A percentile compares a stretch with the other conserved stretches of the same genome.
These are phyloP conservation scores for Plantago coronopus DNA, from an alignment of 305 asterid species.

Conservation along the genomic window DNA sequence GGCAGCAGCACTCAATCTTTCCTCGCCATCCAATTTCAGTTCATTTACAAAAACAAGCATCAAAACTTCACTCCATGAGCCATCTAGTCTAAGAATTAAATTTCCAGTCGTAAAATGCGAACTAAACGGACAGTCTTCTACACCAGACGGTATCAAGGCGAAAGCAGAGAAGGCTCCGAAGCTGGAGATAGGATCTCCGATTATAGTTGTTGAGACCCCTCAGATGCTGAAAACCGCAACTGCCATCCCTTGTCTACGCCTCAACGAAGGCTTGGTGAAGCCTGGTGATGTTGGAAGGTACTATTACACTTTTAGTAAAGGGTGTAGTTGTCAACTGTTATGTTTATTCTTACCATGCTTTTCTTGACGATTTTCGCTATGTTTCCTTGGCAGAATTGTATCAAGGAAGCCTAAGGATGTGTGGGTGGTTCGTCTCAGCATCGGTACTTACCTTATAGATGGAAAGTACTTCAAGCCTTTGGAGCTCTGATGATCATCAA, in stretches of 20 bases:
- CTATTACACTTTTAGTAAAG: background rate
- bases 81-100: conserved; percentile 12
- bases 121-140: conserved; percentile 22
- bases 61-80: conserved; percentile 14
- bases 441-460: conserved; percentile 78
- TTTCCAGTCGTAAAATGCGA: conserved; percentile 30
- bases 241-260: conserved; percentile 72
- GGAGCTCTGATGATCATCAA: conserved; percentile 51
- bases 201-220: conserved; percentile 68
- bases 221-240: conserved; percentile 67
- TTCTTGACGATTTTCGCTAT: background rate
- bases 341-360: background rate
- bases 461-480: conserved; percentile 68
- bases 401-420: conserved; percentile 85
- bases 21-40: conserved; percentile 25
- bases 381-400: conserved; percentile 46
- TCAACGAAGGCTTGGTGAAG: conserved; percentile 56
- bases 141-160: conserved; percentile 6
- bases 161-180: conserved; percentile 18
- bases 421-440: conserved; percentile 73
- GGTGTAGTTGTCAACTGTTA: background rate
- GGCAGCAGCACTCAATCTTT: conserved; percentile 35
- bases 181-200: conserved; percentile 68
- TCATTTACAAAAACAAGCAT: conserved; percentile 20
- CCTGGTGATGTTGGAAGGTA: conserved; percentile 90